Evolutionary conservation across 2,329 filamentous ascomycete genomes (phyloP).

Genomic region (Seiridium unicorne): DNA sequence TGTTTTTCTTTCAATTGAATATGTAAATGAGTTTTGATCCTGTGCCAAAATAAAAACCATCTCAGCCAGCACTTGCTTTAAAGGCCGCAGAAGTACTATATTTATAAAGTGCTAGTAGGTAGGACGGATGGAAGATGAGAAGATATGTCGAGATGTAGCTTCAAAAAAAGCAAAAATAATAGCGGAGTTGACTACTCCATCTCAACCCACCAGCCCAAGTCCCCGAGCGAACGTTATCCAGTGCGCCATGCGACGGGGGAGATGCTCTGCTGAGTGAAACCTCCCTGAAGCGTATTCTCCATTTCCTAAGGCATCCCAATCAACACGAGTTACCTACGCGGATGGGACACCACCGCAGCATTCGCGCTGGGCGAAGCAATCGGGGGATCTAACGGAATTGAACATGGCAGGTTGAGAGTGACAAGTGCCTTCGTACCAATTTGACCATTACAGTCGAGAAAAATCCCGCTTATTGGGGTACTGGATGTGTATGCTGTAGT

Average conservation of each 20-base stretch:
- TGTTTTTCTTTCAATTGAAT: too few species aligned
- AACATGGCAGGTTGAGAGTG: constrained; percentile 45
- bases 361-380: constrained; percentile 64
- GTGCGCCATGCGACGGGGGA: constrained; percentile 69
- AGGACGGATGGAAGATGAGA: too few species aligned
- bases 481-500: neutral
- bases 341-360: constrained; percentile 64
- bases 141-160: neutral
- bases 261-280: constrained; percentile 71
- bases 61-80: too few species aligned
- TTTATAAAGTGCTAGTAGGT: too few species aligned
- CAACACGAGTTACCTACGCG: constrained; percentile 66
- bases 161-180: constrained; percentile 28
- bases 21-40: too few species aligned
- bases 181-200: constrained; percentile 51
- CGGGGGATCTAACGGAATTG: constrained; percentile 55
- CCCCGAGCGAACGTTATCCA: constrained; percentile 65
- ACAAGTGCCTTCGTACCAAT: constrained; percentile 54
- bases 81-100: too few species aligned
- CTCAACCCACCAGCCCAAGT: constrained; percentile 54
- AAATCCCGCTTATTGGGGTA: constrained; percentile 8
- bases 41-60: too few species aligned
- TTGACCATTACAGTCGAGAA: constrained; percentile 61
- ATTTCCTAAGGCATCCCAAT: constrained; percentile 64
- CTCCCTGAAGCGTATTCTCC: constrained; percentile 69